phyloP scores from a whole-genome alignment of 192 early-diverging fungal species.

The Diversispora epigaea region DNA sequence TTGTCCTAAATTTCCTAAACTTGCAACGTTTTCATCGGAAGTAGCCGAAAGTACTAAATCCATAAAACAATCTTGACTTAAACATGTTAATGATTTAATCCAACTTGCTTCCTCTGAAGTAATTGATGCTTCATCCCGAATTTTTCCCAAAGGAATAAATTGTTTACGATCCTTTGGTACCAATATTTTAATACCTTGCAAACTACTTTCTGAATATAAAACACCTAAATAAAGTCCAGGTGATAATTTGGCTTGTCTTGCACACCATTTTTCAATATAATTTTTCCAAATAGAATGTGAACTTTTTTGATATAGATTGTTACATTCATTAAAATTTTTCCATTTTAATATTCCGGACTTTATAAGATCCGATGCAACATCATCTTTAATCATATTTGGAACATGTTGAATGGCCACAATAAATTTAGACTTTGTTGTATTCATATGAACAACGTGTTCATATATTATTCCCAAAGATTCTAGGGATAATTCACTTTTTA shows the following conservation, averaged over 20 bases:
- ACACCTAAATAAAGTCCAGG: conserved; percentile 50
- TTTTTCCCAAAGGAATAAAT: conserved; percentile 45
- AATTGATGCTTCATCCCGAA: conserved; percentile 38
- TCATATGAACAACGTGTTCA: conserved; percentile 44
- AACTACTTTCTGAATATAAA: conserved; percentile 50
- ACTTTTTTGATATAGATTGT: conserved; percentile 29
- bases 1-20: conserved; percentile 8
- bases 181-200: conserved; percentile 44
- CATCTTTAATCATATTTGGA: conserved; percentile 34
- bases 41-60: conserved; percentile 26
- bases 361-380: conserved; percentile 40
- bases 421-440: conserved; percentile 40
- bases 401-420: conserved; percentile 47
- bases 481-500: conserved; percentile 30
- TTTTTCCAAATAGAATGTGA: conserved; percentile 24
- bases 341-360: conserved; percentile 41
- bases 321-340: conserved; percentile 37
- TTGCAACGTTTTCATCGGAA: background rate
- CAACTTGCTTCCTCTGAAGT: conserved; percentile 45
- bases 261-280: conserved; percentile 35
- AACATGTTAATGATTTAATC: conserved; percentile 39
- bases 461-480: conserved; percentile 39
- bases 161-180: conserved; percentile 45
- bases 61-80: conserved; percentile 34
- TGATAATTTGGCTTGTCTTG: conserved; percentile 39